Base-by-base conservation (phyloP, 1,284 basidiomycete species). In the Trichosporon ovoides region DNA sequence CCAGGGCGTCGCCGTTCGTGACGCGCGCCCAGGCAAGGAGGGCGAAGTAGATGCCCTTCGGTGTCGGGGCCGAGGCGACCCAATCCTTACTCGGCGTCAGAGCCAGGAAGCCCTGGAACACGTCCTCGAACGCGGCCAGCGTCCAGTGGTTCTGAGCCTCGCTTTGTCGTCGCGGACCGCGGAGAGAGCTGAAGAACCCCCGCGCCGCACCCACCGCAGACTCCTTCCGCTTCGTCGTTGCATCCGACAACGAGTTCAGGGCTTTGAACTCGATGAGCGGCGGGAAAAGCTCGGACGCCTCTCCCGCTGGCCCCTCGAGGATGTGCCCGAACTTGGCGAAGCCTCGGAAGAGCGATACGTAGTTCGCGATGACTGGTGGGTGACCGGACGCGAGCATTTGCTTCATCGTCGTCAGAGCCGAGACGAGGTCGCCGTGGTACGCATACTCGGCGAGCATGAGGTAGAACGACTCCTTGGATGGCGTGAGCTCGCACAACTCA, bases 311-410 rank as follows among this genome's bases (percentile, higher is more conserved):
- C 10, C 33, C 58, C 0, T 38, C 3, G 11, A 64, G 64, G 3
- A 68, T 53, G 9, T 59, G 58, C 4, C 72, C 75, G 49, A 66
- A 68, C n/a, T 83, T 81, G 7, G 81, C 78, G 71, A 91, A 93
- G 0, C 88, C 90, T 9, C 86, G 79, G 71, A 93, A 91, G 22
- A 93, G 74, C 10, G 84, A 82, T 13, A 87, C 82, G 70, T 87
- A 93, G 43, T 77, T 74, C 1, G 57, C 55, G 1, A 74, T 55
- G 9, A 55, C 57, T 0, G 74, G 74, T 2, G 59, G 54, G 18
- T 62, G 57, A 0, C 59, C 63, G 13, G 61, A 63, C 7, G 81
- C 79, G 35, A 90, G 72, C 85, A 92, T 87, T 60, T 91, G 86
- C 46, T 81, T 76, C 69, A 92, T 85, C 54, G 85, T 79, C 6